phyloP scores from a whole-genome alignment of 345 rosid genomes.

The Mercurialis annua region DNA sequence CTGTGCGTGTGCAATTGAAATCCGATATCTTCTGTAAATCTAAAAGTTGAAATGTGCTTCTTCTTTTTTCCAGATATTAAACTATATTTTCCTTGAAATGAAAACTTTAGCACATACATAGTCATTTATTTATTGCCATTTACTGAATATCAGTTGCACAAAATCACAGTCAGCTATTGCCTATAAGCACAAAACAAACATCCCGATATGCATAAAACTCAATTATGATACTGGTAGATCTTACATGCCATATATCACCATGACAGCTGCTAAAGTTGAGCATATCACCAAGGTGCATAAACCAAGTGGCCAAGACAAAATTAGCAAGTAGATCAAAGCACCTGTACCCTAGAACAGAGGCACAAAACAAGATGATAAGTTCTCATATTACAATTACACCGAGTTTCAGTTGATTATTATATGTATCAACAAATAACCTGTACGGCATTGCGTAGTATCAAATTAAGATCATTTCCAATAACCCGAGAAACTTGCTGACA shows the following conservation, averaged over 20 bases:
- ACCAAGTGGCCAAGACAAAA: slow-evolving; percentile 87
- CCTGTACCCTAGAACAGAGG: slow-evolving; percentile 67
- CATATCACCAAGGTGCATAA: slow-evolving; percentile 72
- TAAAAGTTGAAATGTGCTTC: neutral
- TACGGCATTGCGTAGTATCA: slow-evolving; percentile 75
- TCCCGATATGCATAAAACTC: slow-evolving; percentile 6
- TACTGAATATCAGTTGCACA: slow-evolving; percentile 7
- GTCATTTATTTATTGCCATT: neutral
- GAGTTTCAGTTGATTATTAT: neutral
- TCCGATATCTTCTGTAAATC: neutral
- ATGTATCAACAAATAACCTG: slow-evolving; percentile 52
- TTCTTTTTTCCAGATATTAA: neutral
- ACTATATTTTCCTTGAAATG: neutral
- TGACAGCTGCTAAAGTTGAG: slow-evolving; percentile 62
- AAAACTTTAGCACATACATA: neutral
- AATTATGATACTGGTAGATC: slow-evolving; percentile 26
- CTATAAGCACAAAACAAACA: neutral
- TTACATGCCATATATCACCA: slow-evolving; percentile 83
- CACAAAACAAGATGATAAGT: slow-evolving; percentile 24
- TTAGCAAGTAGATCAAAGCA: slow-evolving; percentile 74
- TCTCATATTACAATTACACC: slow-evolving; percentile 10
- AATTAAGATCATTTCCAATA: slow-evolving; percentile 87
- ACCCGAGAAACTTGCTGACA: slow-evolving; percentile 98
- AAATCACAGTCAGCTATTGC: slow-evolving; percentile 5
- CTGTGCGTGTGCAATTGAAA: neutral